Evolutionary conservation across 768 basidiomycete species (phyloP), one percentile per base, ranked within the genome.

Genomic region (Podaxis sp.): DNA sequence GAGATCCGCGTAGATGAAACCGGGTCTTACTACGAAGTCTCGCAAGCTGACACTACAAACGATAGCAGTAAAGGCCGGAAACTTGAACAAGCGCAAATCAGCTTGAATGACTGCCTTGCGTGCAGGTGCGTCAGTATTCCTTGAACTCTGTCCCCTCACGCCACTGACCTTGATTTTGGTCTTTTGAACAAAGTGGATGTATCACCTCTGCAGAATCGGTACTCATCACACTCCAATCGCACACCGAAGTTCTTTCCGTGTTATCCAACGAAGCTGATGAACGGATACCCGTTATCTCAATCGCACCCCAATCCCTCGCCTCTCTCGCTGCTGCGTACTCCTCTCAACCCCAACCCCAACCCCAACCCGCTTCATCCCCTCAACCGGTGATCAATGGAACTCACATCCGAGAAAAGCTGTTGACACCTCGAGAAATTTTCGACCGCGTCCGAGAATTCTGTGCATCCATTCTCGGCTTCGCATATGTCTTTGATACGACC

Each of bases 171-270:
- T 39, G n/a, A 42, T 63, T 13, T 8, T 30, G 24, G 15, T 19
- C 24, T 24, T 42, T 11, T 56, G 33, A 3, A 54, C 52, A 28
- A 52, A 97, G 96, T 64, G 97, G 97, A 2, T 99, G 97, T 71
- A 98, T 99, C 69, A 99, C 97, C 2, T 98, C 96, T 42, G 96
- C 96, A 24, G 96, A 99, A 80, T 96, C 95, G 19, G 88, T 99
- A 52, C 84, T 99, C 64, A 97, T 99, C 71, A 95, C 95, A 12
- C 82, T 97, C 40, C 96, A 99, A 74, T 96, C 95, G 6, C 96
- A 98, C 69, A 85, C 85, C 15, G 96, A 99, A 74, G 96, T 99
- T 3, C 84, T 96, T 52, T 83, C 84, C 53, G 90, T 94, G 68
- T 82, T 98, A 13, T 75, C 80, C 42, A 74, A 78, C 24, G 93